phyloP scores from a whole-genome alignment of 495 filamentous ascomycete genomes.

The Viridothelium virens region DNA sequence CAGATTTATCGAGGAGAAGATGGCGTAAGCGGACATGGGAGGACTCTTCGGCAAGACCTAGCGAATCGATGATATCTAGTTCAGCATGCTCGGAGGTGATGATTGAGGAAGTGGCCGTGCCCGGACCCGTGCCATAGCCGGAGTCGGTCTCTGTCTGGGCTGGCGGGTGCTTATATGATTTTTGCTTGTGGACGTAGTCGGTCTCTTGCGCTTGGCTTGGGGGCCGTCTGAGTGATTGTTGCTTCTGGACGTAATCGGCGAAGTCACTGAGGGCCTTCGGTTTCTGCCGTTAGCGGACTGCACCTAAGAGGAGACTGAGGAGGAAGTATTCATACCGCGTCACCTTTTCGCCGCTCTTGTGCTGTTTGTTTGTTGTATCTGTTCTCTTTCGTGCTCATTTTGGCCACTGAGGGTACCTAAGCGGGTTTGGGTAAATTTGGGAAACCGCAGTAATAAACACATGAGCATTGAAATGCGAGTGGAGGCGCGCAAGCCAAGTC shows the following conservation, averaged over 20 bases:
- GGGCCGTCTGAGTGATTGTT: too few relatives aligned
- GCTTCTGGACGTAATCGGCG: too few relatives aligned
- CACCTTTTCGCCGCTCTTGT: conserved; percentile 8
- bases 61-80: conserved; percentile 81
- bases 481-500: not conserved
- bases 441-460: not conserved
- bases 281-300: not conserved
- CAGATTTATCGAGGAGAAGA: conserved; percentile 57
- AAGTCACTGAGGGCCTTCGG: too few relatives aligned
- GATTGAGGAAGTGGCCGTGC: conserved; percentile 29
- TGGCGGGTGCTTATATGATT: conserved; percentile 51
- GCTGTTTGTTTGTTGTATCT: conserved; percentile 1
- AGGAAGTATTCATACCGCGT: not conserved
- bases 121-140: conserved; percentile 29
- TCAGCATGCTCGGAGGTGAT: conserved; percentile 71
- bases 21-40: conserved; percentile 63
- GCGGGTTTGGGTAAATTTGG: conserved; percentile 12
- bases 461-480: conserved; percentile 12
- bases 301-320: not conserved
- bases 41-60: conserved; percentile 71
- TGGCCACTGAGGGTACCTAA: not conserved
- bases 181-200: conserved; percentile 94
- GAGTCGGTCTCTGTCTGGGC: conserved; percentile 17
- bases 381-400: not conserved
- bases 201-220: conserved; percentile 47